Evolutionary conservation across 345 rosid species (phyloP), one percentile per base, ranked within the genome.

Genomic region (Hirschfeldia incana): DNA sequence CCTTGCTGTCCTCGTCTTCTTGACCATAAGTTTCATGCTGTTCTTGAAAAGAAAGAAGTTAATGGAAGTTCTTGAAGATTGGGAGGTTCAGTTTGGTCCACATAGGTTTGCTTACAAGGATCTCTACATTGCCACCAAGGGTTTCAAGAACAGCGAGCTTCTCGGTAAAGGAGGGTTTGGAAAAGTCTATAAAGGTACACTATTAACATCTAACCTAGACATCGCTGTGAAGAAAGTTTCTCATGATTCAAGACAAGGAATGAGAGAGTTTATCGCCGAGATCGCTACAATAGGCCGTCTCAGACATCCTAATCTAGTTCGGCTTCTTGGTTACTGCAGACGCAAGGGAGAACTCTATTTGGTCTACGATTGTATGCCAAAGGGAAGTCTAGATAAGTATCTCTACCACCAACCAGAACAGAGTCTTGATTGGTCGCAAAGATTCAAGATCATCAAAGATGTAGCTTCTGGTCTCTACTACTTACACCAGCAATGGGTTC

Each of bases 121-220:
- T 27, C 81, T 87, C 1, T 78, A 82, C 81, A 81, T 29, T 67
- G 73, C 66, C 80, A 83, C 81, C 70, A 77, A 53, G 76, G 93
- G 92, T 37, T 88, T 91, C 77, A 81, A 68, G 17, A 83, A 85
- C 46, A 65, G 44, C 2, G 89, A 83, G 33, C 73, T 85, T 15
- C 79, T 87, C 1, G 89, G 88, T n/a, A 33, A 59, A 30, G 85
- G 86, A 16, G 89, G 88, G 21, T 87, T 87, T 42, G 88, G 88
- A 1, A 81, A 82, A 64, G 89, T 87, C n/a, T 87, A 85, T 17
- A 81, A 67, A 70, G 89, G 89, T 4, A 72, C 59, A 32, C 57
- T 85, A 15, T 17, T 81, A 11, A 15, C 83, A 16, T 75, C 82
- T 9, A 73, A 82, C 30, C 37, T 64, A 5, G 55, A 76, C 65